Evolutionary conservation across 176 grass and related monocot genomes (phyloP).

Genomic region (Pontederia paniculata): DNA sequence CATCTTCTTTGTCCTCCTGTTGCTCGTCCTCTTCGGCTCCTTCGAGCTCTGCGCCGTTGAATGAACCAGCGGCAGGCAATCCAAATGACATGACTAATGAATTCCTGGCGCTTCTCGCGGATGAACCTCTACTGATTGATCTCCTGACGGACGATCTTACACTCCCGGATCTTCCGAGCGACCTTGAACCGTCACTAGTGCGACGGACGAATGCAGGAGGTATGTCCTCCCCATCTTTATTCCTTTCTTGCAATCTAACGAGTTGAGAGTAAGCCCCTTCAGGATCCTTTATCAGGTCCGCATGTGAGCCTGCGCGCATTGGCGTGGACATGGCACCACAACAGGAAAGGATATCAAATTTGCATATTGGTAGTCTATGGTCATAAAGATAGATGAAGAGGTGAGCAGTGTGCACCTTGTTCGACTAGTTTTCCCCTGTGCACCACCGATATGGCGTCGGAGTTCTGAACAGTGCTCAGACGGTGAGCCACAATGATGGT

Average conservation of each 20-base stretch:
- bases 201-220: not conserved
- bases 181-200: slow-evolving; percentile 13
- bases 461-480: slow-evolving; percentile 51
- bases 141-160: slow-evolving; percentile 27
- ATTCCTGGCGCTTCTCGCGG: slow-evolving; percentile 22
- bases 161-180: slow-evolving; percentile 12
- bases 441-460: slow-evolving; percentile 62
- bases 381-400: not conserved
- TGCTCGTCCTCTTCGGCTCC: not conserved
- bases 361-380: not conserved
- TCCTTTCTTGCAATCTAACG: slow-evolving; percentile 42
- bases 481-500: slow-evolving; percentile 60
- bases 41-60: not conserved
- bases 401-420: slow-evolving; percentile 37
- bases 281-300: slow-evolving; percentile 42
- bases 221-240: slow-evolving; percentile 16
- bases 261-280: slow-evolving; percentile 56
- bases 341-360: not conserved
- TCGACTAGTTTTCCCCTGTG: slow-evolving; percentile 51
- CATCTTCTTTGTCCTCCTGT: not conserved
- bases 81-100: slow-evolving; percentile 11
- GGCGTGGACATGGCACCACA: not conserved
- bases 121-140: slow-evolving; percentile 32
- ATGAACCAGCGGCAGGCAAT: not conserved
- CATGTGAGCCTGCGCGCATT: slow-evolving; percentile 39